A percentile compares a stretch with the other conserved stretches of the same genome.
phyloP scores from a whole-genome alignment of 1,284 basidiomycete species.

The Ceratobasidium sp. region DNA sequence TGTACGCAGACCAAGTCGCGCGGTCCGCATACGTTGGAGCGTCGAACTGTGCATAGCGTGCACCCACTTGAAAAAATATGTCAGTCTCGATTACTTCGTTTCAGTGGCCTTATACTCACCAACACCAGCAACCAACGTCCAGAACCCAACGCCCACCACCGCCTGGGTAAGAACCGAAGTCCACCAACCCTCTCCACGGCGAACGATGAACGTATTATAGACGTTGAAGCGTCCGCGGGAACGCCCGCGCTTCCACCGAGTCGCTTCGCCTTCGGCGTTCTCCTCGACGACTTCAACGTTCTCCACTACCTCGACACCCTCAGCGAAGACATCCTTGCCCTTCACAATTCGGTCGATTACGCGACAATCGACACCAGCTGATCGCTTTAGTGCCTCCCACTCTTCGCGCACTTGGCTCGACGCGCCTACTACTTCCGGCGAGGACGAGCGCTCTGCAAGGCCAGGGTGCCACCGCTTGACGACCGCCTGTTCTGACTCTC shows the following conservation, averaged over 20 bases:
- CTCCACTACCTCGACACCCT: conserved; percentile 27
- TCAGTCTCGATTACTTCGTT: conserved; percentile 7
- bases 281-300: conserved; percentile 44
- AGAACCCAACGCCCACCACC: conserved; percentile 45
- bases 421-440: conserved; percentile 57
- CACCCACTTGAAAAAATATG: conserved; percentile 1
- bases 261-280: conserved; percentile 24
- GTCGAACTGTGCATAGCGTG: conserved; percentile 56
- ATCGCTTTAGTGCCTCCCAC: conserved; percentile 81
- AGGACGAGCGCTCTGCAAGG: conserved; percentile 51
- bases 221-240: conserved; percentile 75
- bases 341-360: conserved; percentile 81
- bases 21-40: conserved; percentile 79
- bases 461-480: conserved; percentile 79
- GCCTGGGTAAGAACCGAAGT: conserved; percentile 44
- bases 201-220: conserved; percentile 84
- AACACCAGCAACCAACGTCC: conserved; percentile 42
- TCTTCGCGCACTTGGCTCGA: conserved; percentile 69
- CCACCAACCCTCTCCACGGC: conserved; percentile 50
- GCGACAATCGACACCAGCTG: conserved; percentile 79
- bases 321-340: conserved; percentile 50
- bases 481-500: conserved; percentile 65
- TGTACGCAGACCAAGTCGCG: conserved; percentile 82
- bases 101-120: conserved; percentile 5
- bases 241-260: conserved; percentile 49